These are phyloP conservation scores for Boletellus deceptivus DNA, from an alignment of 1,284 basidiomycete genomes.

Conservation along the genomic window DNA sequence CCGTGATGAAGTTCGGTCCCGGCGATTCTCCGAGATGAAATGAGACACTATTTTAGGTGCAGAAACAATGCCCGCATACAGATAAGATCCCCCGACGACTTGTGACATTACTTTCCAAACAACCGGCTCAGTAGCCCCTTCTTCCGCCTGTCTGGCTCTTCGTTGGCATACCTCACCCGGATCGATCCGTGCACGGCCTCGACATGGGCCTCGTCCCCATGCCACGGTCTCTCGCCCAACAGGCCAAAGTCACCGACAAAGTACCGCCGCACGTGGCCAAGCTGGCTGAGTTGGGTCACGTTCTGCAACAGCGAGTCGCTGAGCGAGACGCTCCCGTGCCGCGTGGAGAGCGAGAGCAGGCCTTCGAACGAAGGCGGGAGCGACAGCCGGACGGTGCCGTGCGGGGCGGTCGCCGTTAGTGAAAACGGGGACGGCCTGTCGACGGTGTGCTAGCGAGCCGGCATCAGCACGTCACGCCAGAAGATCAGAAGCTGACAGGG, in stretches of 20 bases:
- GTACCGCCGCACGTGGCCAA: conserved; percentile 12
- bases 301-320: conserved; percentile 10
- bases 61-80: background rate
- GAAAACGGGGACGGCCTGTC: conserved; percentile 12
- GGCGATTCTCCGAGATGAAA: background rate
- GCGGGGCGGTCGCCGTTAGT: conserved; percentile 4
- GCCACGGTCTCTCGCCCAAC: conserved; percentile 18
- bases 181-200: conserved; percentile 17
- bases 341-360: conserved; percentile 18
- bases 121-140: conserved; percentile 18
- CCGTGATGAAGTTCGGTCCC: too few relatives aligned
- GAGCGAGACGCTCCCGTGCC: conserved; percentile 16
- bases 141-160: background rate
- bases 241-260: conserved; percentile 25
- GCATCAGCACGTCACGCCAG: background rate
- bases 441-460: conserved; percentile 10
- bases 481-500: background rate
- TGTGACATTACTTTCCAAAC: conserved; percentile 9
- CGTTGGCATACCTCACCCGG: conserved; percentile 23
- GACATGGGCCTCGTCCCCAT: conserved; percentile 21
- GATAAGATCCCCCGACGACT: background rate
- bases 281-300: conserved; percentile 21
- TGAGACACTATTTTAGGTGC: background rate
- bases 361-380: conserved; percentile 27
- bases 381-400: conserved; percentile 17